Evolutionary conservation across 129 eudicot genomes (phyloP).

Genomic region (Sambucus nigra): DNA sequence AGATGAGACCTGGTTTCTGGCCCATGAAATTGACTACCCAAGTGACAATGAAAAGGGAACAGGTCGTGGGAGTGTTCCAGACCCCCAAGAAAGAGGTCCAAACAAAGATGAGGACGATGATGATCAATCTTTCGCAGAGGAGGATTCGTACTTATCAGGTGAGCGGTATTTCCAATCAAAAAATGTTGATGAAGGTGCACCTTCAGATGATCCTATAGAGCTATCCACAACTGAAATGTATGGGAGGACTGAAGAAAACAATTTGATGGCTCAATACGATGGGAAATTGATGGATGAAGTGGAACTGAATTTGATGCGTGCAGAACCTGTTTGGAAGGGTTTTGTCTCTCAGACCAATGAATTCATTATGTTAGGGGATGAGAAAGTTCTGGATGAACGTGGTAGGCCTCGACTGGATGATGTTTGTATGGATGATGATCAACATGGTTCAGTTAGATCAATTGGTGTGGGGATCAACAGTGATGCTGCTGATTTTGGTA

Average conservation of each 20-base stretch:
- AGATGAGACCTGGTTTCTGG: conserved; percentile 96
- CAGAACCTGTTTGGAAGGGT: conserved; percentile 94
- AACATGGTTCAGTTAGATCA: conserved; percentile 89
- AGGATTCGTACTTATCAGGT: conserved; percentile 86
- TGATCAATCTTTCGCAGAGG: conserved; percentile 82
- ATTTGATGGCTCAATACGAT: conserved; percentile 51
- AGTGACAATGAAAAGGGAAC: conserved; percentile 88
- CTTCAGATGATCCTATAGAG: conserved; percentile 52
- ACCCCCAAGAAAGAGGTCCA: conserved; percentile 52
- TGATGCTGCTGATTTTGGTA: conserved; percentile 91
- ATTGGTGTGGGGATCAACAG: conserved; percentile 95
- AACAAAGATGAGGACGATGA: conserved; percentile 70
- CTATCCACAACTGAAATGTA: conserved; percentile 40
- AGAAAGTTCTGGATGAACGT: conserved; percentile 41
- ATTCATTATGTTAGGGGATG: conserved; percentile 69
- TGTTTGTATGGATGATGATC: conserved; percentile 72
- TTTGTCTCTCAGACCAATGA: conserved; percentile 63
- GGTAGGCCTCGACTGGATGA: conserved; percentile 56
- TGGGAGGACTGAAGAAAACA: conserved; percentile 30
- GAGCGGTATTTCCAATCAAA: conserved; percentile 54
- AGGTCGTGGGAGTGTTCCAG: conserved; percentile 61
- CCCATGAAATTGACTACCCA: conserved; percentile 97
- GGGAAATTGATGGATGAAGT: conserved; percentile 83
- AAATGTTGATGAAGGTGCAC: conserved; percentile 34
- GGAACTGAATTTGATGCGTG: conserved; percentile 67